Evolutionary conservation across 2,329 filamentous ascomycete genomes (phyloP).

Genomic region (Penicillium hordei): DNA sequence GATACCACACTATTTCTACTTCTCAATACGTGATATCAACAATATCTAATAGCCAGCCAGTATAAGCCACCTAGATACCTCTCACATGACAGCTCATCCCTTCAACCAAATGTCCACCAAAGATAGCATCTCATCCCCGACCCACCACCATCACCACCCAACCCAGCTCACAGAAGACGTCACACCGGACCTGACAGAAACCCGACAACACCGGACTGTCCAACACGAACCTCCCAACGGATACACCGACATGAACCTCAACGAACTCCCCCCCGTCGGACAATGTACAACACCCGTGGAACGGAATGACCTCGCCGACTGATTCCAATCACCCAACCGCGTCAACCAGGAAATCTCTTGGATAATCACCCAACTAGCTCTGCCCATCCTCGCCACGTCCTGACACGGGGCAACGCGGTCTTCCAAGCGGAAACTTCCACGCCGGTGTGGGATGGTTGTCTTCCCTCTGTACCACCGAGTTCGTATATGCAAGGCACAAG

Average conservation of each 20-base stretch:
- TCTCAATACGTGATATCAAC: neutral
- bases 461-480: no score
- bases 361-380: neutral
- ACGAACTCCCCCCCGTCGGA: neutral
- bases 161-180: neutral
- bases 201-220: conserved; percentile 48
- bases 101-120: neutral
- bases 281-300: neutral
- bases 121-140: neutral
- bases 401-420: neutral
- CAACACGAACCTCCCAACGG: conserved; percentile 29
- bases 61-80: no score
- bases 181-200: conserved; percentile 6
- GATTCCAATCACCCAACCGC: neutral
- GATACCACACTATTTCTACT: neutral
- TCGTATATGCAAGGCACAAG: neutral
- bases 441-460: neutral
- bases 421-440: neutral
- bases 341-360: neutral
- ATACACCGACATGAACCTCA: conserved; percentile 42
- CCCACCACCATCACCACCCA: neutral
- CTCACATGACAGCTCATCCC: neutral
- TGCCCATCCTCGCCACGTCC: no score
- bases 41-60: neutral
- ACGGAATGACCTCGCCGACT: neutral